Percentiles rank a stretch among this genome's conserved stretches.
Conservation (phyloP, 768 basidiomycete genomes). For the Lactarius tabidus region DNA sequence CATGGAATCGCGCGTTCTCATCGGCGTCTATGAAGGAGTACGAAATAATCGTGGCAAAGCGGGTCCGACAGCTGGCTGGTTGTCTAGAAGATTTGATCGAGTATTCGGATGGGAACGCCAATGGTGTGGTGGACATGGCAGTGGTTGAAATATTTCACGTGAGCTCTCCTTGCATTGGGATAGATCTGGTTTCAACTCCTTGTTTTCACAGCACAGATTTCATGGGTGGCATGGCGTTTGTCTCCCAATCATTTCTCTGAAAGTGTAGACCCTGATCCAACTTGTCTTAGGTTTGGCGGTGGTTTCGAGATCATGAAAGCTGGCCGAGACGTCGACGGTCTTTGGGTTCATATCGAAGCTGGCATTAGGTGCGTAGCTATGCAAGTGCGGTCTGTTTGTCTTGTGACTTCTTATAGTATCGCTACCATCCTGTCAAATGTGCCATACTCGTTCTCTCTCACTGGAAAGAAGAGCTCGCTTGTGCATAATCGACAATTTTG, state of each 20-base stretch:
- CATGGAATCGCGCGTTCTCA: constrained; percentile 31
- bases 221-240: constrained; percentile 41
- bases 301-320: neutral
- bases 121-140: constrained; percentile 32
- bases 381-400: neutral
- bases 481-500: too few relatives aligned
- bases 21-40: constrained; percentile 45
- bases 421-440: neutral
- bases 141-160: constrained; percentile 42
- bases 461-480: neutral
- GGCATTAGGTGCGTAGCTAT: neutral
- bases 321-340: neutral
- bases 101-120: constrained; percentile 23
- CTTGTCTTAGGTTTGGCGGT: neutral
- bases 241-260: neutral
- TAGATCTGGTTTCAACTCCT: neutral
- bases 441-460: neutral
- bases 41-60: constrained; percentile 36
- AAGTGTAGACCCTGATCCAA: neutral
- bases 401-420: neutral
- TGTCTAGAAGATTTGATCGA: constrained; percentile 27
- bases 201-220: constrained; percentile 36
- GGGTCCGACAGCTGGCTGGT: constrained; percentile 42
- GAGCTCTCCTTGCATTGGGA: constrained; percentile 19
- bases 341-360: neutral